These are phyloP conservation scores for Russula compacta DNA, from an alignment of 768 basidiomycete genomes.

Conservation along the genomic window DNA sequence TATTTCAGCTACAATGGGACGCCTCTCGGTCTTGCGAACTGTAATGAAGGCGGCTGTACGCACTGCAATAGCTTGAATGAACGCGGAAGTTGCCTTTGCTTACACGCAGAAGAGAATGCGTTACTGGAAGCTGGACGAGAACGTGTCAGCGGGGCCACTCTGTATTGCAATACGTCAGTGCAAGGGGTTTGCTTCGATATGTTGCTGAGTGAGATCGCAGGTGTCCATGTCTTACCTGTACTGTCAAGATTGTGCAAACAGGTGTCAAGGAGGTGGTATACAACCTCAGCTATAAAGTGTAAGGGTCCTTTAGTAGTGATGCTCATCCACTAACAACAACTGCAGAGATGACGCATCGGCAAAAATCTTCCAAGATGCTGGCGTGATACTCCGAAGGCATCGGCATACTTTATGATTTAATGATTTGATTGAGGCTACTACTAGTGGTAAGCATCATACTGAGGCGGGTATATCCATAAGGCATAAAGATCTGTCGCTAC, in stretches of 20 bases:
- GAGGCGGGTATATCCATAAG: not conserved
- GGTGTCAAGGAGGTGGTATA: constrained; percentile 91
- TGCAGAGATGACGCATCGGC: constrained; percentile 79
- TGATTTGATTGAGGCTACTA: not conserved
- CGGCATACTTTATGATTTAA: constrained; percentile 33
- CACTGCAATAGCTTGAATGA: constrained; percentile 58
- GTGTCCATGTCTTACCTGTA: constrained; percentile 96
- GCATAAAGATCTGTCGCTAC: not conserved
- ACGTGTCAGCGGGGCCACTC: constrained; percentile 71
- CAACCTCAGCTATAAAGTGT: constrained; percentile 94
- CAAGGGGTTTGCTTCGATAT: constrained; percentile 1
- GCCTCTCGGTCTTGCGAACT: constrained; percentile 81
- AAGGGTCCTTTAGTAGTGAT: constrained; percentile 23
- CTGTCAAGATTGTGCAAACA: constrained; percentile 94
- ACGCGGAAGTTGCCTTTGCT: constrained; percentile 77
- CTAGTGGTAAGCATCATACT: not conserved
- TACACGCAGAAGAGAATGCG: constrained; percentile 98
- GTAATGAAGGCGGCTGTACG: constrained; percentile 83
- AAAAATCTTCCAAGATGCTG: constrained; percentile 66
- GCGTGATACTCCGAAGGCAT: constrained; percentile 70
- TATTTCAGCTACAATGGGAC: constrained; percentile 87
- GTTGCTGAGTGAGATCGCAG: constrained; percentile 32
- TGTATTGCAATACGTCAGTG: constrained; percentile 96
- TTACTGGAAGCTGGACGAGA: constrained; percentile 90
- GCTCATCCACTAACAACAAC: not conserved